These are phyloP conservation scores for Colletotrichum costaricense DNA, from an alignment of 2,329 filamentous ascomycete genomes.

Conservation along the genomic window DNA sequence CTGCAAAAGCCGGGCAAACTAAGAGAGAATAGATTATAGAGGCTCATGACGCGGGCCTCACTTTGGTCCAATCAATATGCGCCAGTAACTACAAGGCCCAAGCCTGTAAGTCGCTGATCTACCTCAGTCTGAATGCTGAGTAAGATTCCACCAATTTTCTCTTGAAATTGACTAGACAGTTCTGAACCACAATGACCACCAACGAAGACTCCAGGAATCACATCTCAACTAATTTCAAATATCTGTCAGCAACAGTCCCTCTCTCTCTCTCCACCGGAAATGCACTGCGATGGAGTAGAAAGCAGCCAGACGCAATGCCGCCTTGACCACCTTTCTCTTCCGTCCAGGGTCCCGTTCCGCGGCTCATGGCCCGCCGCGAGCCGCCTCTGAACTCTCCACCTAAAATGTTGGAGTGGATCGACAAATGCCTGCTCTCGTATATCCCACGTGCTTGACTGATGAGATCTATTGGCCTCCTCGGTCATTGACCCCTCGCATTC, in stretches of 20 bases:
- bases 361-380: conserved; percentile 18
- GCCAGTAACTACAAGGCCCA: background rate
- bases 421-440: conserved; percentile 22
- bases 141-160: conserved; percentile 5
- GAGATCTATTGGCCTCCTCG: conserved; percentile 20
- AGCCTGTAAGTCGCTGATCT: background rate
- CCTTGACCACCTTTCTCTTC: conserved; percentile 13
- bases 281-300: conserved; percentile 7
- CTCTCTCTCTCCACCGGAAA: conserved; percentile 9
- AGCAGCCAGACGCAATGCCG: conserved; percentile 2
- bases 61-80: background rate
- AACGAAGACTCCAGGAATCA: conserved; percentile 9
- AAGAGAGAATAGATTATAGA: background rate
- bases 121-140: background rate
- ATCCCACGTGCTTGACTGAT: conserved; percentile 25
- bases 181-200: background rate
- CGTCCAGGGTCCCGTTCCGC: conserved; percentile 22
- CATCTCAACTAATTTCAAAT: background rate
- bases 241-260: background rate
- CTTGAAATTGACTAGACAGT: background rate
- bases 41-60: background rate
- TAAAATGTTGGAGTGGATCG: conserved; percentile 11
- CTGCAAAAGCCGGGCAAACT: background rate
- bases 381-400: conserved; percentile 24
- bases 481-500: background rate